Base-by-base conservation (phyloP, 208 protist genomes). In the Leishmania arabica region DNA sequence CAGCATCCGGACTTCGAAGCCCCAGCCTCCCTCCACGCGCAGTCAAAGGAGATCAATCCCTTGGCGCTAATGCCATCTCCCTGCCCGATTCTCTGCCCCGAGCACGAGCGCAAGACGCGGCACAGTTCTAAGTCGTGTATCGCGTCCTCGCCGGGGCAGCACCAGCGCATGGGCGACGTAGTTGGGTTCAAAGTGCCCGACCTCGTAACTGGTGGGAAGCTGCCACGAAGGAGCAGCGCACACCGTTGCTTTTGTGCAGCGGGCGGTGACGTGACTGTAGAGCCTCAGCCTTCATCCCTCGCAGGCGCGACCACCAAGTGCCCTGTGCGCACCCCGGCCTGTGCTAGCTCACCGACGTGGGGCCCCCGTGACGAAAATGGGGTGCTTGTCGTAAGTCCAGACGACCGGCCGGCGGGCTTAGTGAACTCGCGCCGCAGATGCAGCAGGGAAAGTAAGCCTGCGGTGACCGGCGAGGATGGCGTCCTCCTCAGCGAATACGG, bases 401-500 rank as follows among this genome's bases (percentile, higher is more conserved):
- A 27, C 40, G 11, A 72, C 21, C 68, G 6, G 4, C 31, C 72
- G 8, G 62, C 13, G 37, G 73, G 71, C 53, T 75, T 75, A 21
- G 66, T n/a, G 64, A 83, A 53, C 51, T 31, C 40, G 42, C 47
- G 64, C 37, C 79, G 71, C 40, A 78, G 73, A 8, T n/a, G 3
- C 45, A 19, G 24, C 8, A 56, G 40, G 47, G 54, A 62, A 8
- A 70, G 24, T 60, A 49, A 37, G 27, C 53, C 45, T 31, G 69
- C 79, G 37, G 47, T 66, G 60, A 56, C 58, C 1, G 79, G 70
- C n/a, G 53, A 73, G 21, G 60, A 83, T 27, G 80, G 65, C 17
- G 47, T 79, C 15, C 66, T 83, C 4, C 75, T 79, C 80, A 84
- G 60, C 45, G 76, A 77, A 72, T n/a, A 74, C 58, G 31, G 42